phyloP scores from a whole-genome alignment of 768 basidiomycete species.

The Auricularia sp. region DNA sequence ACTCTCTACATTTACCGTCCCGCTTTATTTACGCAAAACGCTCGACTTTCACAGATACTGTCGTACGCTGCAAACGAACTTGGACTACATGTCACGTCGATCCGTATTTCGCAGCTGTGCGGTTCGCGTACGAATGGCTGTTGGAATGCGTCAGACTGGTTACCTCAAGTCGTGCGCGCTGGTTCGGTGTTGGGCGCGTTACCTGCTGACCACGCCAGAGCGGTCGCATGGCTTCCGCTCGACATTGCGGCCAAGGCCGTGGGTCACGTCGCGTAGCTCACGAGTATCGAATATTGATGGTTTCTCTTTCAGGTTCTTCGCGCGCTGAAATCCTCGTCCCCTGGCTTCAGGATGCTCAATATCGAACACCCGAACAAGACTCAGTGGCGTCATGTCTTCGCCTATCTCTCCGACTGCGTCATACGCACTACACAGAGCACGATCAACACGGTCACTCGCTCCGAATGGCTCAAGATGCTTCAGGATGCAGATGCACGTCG shows the following conservation, averaged over 20 bases:
- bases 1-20: background rate
- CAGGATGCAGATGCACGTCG: too few species aligned
- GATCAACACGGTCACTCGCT: too few species aligned
- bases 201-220: background rate
- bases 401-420: too few species aligned
- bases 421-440: too few species aligned
- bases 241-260: background rate
- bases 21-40: background rate
- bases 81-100: background rate
- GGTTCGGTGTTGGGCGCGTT: background rate
- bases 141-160: slow-evolving; percentile 5
- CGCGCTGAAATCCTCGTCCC: too few species aligned
- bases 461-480: too few species aligned
- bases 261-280: too few species aligned
- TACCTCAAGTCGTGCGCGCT: background rate
- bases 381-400: too few species aligned
- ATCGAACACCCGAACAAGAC: too few species aligned
- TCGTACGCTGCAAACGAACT: background rate
- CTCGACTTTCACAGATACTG: background rate
- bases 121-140: background rate
- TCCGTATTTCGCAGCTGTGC: slow-evolving; percentile 2
- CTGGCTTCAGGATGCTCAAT: too few species aligned
- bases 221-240: slow-evolving; percentile 1
- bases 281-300: too few species aligned
- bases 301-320: too few species aligned